Percentiles rank a stretch among this genome's conserved stretches.
Conservation (phyloP, 2,329 filamentous ascomycete genomes). For the Penicillium sp. region DNA sequence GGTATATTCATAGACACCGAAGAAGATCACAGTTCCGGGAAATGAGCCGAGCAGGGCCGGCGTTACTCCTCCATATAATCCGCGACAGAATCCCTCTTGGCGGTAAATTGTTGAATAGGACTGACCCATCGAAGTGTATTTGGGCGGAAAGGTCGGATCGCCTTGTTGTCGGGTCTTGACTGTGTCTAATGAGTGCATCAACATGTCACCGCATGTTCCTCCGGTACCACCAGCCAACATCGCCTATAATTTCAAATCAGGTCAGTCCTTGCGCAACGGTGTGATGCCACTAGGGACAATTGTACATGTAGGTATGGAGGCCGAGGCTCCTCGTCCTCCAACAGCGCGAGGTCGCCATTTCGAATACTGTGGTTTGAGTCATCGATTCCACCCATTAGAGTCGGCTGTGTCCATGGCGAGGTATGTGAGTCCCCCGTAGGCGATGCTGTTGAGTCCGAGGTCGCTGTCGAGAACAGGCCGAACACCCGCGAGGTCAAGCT, state of each 20-base stretch:
- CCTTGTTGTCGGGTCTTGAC: slow-evolving; percentile 98
- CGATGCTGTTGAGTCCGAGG: slow-evolving; percentile 24
- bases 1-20: slow-evolving; percentile 93
- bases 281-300: slow-evolving; percentile 16
- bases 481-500: slow-evolving; percentile 57
- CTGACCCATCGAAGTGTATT: slow-evolving; percentile 84
- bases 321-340: slow-evolving; percentile 56
- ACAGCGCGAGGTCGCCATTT: slow-evolving; percentile 40
- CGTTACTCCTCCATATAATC: slow-evolving; percentile 89
- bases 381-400: slow-evolving; percentile 7
- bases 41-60: slow-evolving; percentile 92
- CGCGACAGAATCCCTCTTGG: slow-evolving; percentile 82
- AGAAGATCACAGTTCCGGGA: slow-evolving; percentile 90
- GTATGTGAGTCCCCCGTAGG: slow-evolving; percentile 29
- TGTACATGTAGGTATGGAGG: slow-evolving; percentile 66
- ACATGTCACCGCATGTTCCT: slow-evolving; percentile 88
- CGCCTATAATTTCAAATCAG: slow-evolving; percentile 55
- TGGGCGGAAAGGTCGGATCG: slow-evolving; percentile 87
- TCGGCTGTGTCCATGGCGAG: slow-evolving; percentile 34
- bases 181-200: slow-evolving; percentile 98
- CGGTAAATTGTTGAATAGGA: slow-evolving; percentile 92
- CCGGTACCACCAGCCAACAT: slow-evolving; percentile 95
- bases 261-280: slow-evolving; percentile 11
- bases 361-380: slow-evolving; percentile 22
- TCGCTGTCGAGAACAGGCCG: slow-evolving; percentile 52